These are phyloP conservation scores for Fusarium sublunatum DNA, from an alignment of 2,329 filamentous ascomycete species.

Conservation along the genomic window DNA sequence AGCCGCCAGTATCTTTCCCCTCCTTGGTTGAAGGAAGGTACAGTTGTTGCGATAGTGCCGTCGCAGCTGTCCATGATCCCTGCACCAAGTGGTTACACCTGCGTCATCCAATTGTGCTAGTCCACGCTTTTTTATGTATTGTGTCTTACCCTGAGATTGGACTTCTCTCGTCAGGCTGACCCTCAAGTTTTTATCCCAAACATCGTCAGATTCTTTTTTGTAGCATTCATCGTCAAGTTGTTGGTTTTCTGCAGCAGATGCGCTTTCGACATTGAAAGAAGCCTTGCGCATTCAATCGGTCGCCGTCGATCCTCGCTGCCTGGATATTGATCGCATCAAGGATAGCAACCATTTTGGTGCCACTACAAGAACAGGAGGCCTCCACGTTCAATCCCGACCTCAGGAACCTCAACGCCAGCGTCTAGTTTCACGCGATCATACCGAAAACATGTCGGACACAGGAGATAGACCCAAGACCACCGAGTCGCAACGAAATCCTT, in stretches of 20 bases:
- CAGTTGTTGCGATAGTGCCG: slow-evolving; percentile 8
- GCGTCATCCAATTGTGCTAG: slow-evolving; percentile 33
- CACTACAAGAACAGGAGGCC: slow-evolving; percentile 26
- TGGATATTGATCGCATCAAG: slow-evolving; percentile 23
- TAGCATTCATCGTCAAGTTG: slow-evolving; percentile 2
- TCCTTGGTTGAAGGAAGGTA: slow-evolving; percentile 4
- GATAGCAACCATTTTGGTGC: slow-evolving; percentile 17
- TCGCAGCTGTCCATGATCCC: slow-evolving; percentile 19
- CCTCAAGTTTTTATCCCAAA: slow-evolving; percentile 12
- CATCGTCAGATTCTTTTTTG: slow-evolving; percentile 14
- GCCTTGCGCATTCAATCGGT: slow-evolving; percentile 1
- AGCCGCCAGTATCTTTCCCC: neutral
- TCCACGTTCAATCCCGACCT: slow-evolving; percentile 3
- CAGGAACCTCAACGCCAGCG: neutral
- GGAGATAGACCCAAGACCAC: slow-evolving; percentile 42
- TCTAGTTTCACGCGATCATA: neutral
- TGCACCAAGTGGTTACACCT: slow-evolving; percentile 35
- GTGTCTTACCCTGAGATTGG: slow-evolving; percentile 24
- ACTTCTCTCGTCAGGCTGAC: slow-evolving; percentile 8
- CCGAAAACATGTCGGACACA: slow-evolving; percentile 40
- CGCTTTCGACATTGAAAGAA: slow-evolving; percentile 1
- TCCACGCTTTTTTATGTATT: slow-evolving; percentile 20
- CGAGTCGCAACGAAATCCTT: slow-evolving; percentile 59
- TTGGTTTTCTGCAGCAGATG: slow-evolving; percentile 5
- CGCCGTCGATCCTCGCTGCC: slow-evolving; percentile 15